Percentiles rank a stretch among this genome's conserved stretches.
Conservation (phyloP, 768 basidiomycete genomes). For the Cyclocybe cylindracea region DNA sequence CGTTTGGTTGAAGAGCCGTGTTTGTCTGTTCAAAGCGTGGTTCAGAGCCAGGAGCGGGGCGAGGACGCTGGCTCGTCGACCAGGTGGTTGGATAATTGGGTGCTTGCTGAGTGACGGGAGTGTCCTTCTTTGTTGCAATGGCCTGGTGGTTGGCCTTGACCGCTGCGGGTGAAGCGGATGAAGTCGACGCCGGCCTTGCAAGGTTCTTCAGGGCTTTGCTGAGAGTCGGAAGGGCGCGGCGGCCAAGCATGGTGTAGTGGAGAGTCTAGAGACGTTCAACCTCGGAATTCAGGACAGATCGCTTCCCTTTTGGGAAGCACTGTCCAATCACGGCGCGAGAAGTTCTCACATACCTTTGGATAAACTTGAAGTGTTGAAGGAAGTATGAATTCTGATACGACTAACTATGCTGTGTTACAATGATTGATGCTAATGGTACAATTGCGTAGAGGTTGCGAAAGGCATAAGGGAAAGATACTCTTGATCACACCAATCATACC, state of each 20-base stretch:
- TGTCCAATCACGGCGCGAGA: not conserved
- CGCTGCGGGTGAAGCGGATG: conserved; percentile 20
- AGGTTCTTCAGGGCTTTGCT: conserved; percentile 28
- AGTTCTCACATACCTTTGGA: not conserved
- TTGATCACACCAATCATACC: too few relatives aligned
- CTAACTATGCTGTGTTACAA: not conserved
- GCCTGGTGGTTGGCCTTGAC: conserved; percentile 23
- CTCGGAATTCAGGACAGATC: conserved; percentile 7
- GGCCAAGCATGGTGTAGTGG: conserved; percentile 38
- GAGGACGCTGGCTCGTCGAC: conserved; percentile 80
- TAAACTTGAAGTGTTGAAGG: not conserved
- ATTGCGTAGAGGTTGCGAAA: not conserved
- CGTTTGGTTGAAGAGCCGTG: conserved; percentile 86
- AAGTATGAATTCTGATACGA: not conserved
- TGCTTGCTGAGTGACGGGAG: conserved; percentile 57
- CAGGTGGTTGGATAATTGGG: conserved; percentile 84
- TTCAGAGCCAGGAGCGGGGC: conserved; percentile 56
- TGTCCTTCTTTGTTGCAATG: conserved; percentile 16
- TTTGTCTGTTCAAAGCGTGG: conserved; percentile 93
- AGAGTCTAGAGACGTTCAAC: conserved; percentile 7
- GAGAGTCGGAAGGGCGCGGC: conserved; percentile 34
- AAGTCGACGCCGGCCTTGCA: conserved; percentile 29
- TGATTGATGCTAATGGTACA: not conserved
- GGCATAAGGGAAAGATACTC: too few relatives aligned
- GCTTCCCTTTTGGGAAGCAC: conserved; percentile 14